Evolutionary conservation across 768 basidiomycete genomes (phyloP), one percentile per base, ranked within the genome.

Genomic region (Cystofilobasidium bisporidii): DNA sequence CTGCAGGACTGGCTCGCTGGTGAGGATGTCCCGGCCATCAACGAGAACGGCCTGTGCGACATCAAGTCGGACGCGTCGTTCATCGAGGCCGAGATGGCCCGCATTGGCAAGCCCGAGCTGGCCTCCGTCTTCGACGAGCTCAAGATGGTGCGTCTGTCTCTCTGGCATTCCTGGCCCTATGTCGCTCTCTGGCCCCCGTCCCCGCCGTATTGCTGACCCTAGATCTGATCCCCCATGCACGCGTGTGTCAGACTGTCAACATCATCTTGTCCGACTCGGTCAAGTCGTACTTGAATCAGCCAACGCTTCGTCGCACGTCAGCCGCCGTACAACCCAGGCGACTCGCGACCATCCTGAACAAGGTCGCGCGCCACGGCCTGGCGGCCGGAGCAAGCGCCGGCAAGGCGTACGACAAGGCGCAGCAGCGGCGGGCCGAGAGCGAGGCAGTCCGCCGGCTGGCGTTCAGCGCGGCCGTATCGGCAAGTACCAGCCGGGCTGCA

Each of bases 1-100:
- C n/a, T 53, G 9, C 71, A 93, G 91, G 83, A 85, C 67, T 89
- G 90, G 76, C 77, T 92, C 74, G 83, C 84, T 26, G 88, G 89
- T 14, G 82, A 85, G 4, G 86, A 87, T 67, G 83, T 91, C 30
- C 78, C 81, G 11, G 82, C 82, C 79, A 83, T 93, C 80, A 97
- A 94, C 73, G 91, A 97, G 73, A 87, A 88, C 72, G 91, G 89
- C 1, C 81, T 96, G 50, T 84, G 86, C 38, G 94, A 93, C 71
- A 82, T 97, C 59, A 79, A 88, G 63, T 83, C 87, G 57, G 93
- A 97, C 74, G 83, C 92, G 69, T 85, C 86, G 67, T 96, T 93
- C 76, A 81, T 97, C 63, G 90, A 94, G 71, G 84, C 85, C n/a
- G 88, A 91, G 72, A 83, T 93, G 71, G 85, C 84, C 72, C 80